phyloP scores from a whole-genome alignment of 495 filamentous ascomycete genomes.

The Apiosordaria backusii region DNA sequence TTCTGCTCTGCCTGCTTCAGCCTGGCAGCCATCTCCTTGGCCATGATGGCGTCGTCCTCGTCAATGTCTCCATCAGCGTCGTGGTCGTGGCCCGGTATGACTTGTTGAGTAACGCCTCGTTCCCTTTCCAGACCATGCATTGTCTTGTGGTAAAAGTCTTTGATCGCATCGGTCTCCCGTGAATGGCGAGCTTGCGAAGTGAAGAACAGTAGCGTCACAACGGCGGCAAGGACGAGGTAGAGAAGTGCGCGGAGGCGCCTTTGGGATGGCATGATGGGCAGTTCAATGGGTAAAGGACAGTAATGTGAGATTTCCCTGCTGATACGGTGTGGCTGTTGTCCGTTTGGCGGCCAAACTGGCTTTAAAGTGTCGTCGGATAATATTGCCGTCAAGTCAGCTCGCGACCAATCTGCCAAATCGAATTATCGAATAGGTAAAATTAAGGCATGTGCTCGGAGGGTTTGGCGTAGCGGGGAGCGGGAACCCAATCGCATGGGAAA shows the following conservation, averaged over 20 bases:
- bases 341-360: not conserved
- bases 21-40: slow-evolving; percentile 43
- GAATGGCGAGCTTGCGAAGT: slow-evolving; percentile 44
- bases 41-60: slow-evolving; percentile 41
- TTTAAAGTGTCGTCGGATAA: not conserved
- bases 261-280: slow-evolving; percentile 62
- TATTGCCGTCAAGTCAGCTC: not conserved
- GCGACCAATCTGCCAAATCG: not conserved
- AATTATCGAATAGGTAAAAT: not conserved
- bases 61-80: slow-evolving; percentile 45
- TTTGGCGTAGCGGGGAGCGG: not conserved
- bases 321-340: not conserved
- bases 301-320: not conserved
- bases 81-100: slow-evolving; percentile 35
- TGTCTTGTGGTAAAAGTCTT: slow-evolving; percentile 57
- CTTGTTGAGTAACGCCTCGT: slow-evolving; percentile 31
- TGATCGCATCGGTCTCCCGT: slow-evolving; percentile 34
- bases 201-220: slow-evolving; percentile 62
- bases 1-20: slow-evolving; percentile 50
- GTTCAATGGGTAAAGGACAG: not conserved
- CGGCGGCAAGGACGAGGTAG: slow-evolving; percentile 52
- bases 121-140: slow-evolving; percentile 43
- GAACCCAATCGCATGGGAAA: not conserved
- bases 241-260: slow-evolving; percentile 61
- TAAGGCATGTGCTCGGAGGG: not conserved